These are phyloP conservation scores for Monosporascus sp. DNA, from an alignment of 2,329 filamentous ascomycete genomes.

Conservation along the genomic window DNA sequence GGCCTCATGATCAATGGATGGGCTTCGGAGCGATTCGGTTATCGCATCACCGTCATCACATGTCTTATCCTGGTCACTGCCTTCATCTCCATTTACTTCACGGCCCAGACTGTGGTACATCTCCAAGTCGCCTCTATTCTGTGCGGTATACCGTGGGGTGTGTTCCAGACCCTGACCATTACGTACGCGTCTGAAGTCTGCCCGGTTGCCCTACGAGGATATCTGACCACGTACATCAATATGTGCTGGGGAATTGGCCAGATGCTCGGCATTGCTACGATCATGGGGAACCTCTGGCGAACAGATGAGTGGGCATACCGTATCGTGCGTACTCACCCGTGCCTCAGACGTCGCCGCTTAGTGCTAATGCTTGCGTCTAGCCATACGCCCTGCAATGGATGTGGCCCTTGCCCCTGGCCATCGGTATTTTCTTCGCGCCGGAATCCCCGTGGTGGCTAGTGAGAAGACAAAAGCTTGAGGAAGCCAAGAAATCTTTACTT, in stretches of 20 bases:
- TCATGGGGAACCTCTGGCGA: conserved; percentile 61
- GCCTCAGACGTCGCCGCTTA: conserved; percentile 4
- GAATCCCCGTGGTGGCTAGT: conserved; percentile 76
- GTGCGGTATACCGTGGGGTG: conserved; percentile 58
- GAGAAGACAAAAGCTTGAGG: conserved; percentile 56
- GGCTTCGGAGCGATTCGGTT: conserved; percentile 62
- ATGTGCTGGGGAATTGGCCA: conserved; percentile 76
- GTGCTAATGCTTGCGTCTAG: conserved; percentile 6
- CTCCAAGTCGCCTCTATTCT: conserved; percentile 58
- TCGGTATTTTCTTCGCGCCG: conserved; percentile 63
- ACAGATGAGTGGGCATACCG: conserved; percentile 63
- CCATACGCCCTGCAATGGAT: conserved; percentile 74
- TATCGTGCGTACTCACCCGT: conserved; percentile 28
- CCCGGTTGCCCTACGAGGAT: conserved; percentile 64
- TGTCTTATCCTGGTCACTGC: conserved; percentile 49
- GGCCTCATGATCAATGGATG: conserved; percentile 63
- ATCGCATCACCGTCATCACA: conserved; percentile 57
- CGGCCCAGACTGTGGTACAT: conserved; percentile 53
- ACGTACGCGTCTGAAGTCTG: conserved; percentile 70
- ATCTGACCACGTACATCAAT: conserved; percentile 67
- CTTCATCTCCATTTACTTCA: conserved; percentile 62
- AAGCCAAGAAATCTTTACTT: conserved; percentile 61
- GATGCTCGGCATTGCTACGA: conserved; percentile 67
- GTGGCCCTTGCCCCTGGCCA: conserved; percentile 63
- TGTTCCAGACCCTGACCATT: conserved; percentile 54